A percentile compares a stretch with the other conserved stretches of the same genome.
phyloP scores from a whole-genome alignment of 768 basidiomycete species.

The Mycena crocata region DNA sequence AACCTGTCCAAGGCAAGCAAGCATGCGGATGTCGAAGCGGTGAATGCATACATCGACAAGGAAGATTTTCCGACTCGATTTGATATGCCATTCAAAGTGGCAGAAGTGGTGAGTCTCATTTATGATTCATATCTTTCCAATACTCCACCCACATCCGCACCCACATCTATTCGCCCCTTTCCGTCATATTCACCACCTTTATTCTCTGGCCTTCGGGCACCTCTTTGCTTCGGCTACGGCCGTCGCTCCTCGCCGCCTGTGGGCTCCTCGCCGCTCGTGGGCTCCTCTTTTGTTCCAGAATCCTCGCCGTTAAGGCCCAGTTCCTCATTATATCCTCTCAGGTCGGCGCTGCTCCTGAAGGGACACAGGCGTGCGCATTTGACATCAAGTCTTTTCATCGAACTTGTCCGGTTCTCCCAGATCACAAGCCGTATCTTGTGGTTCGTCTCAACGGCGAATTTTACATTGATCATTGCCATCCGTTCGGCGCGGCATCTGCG shows the following conservation, averaged over 20 bases:
- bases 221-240: no score
- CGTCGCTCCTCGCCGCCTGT: no score
- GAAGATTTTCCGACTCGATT: slow-evolving; percentile 2
- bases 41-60: slow-evolving; percentile 9
- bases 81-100: not conserved
- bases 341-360: slow-evolving; percentile 41
- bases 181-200: no score
- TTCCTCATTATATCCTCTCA: slow-evolving; percentile 13
- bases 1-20: slow-evolving; percentile 22
- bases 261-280: no score
- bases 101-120: not conserved
- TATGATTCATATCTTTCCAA: no score
- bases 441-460: slow-evolving; percentile 31
- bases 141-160: no score
- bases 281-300: no score
- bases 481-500: slow-evolving; percentile 41
- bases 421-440: slow-evolving; percentile 38
- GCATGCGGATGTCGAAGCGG: not conserved
- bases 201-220: no score
- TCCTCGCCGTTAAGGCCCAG: no score
- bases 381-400: slow-evolving; percentile 45
- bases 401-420: slow-evolving; percentile 39
- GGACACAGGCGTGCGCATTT: slow-evolving; percentile 43
- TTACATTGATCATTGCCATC: slow-evolving; percentile 36
- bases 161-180: no score